Base-by-base conservation (phyloP, 2,329 filamentous ascomycete genomes). In the Fusarium veterinarium region DNA sequence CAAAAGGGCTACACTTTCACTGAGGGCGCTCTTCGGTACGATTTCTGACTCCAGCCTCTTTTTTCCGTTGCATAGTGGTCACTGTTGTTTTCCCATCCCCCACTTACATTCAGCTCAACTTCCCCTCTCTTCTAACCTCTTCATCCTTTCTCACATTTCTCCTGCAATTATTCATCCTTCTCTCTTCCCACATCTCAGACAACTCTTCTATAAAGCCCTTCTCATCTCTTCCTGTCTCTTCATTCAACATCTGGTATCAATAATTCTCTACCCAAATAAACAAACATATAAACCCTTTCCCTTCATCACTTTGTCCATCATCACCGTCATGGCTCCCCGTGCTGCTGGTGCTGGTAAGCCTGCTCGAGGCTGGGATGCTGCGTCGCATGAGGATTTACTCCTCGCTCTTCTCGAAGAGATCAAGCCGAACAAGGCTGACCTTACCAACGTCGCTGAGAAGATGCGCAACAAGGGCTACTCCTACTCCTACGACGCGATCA, bases 1-100 rank as follows among this genome's bases (percentile, higher is more conserved):
- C 76, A 69, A 10, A 79, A 80, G 61, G 84, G 84, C 14, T 85
- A 86, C 60, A 72, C 72, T 1, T 86, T 84, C 57, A 81, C 80
- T 6, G 77, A 81, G 33, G 78, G 77, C 33, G 85, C 84, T 57
- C 80, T 86, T 40, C 79, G 82, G 83, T 86, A 84, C 60, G 76
- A 20, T 30, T 52, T 20, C 53, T 28, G 30, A 35, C n/a, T 16
- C 56, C 53, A 67, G 14, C 56, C 56, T n/a, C 19, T 62, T 42
- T 33, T 67, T 35, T 28, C 55, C 51, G 57, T 19, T 53, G 25
- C 31, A 35, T n/a, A 33, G 9, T 44, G 25, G 28, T 30, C 30
- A n/a, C 25, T 37, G 13, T n/a, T 49, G 25, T 45, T 45, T 16
- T 35, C 11, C 23, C 14, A 20, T 44, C 53, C 53, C 53, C 53